phyloP scores from a whole-genome alignment of 805 yeast genomes.

The Yarrowia deformans region DNA sequence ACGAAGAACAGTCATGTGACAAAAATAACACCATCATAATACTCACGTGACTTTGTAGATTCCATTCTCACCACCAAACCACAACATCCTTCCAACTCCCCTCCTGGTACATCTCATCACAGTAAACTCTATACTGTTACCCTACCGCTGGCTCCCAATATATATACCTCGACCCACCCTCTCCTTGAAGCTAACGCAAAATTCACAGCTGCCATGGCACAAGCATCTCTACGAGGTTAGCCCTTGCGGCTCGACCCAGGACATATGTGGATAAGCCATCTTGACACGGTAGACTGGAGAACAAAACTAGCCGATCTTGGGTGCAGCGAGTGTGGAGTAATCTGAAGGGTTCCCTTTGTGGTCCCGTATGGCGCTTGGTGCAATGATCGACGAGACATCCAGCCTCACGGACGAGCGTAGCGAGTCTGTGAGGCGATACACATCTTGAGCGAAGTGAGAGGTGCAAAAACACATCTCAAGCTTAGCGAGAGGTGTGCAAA shows the following conservation, averaged over 20 bases:
- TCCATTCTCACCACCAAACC: too few species aligned
- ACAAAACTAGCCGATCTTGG: conserved; percentile 62
- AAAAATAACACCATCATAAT: too few species aligned
- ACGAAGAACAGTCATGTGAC: background rate
- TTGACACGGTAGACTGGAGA: conserved; percentile 59
- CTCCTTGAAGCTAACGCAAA: conserved; percentile 48
- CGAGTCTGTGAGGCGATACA: background rate
- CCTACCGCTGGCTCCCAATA: conserved; percentile 7
- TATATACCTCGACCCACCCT: conserved; percentile 11
- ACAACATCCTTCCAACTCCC: too few species aligned
- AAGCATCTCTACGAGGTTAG: conserved; percentile 53
- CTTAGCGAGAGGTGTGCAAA: too few species aligned
- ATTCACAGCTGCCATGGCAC: conserved; percentile 46
- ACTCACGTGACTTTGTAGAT: too few species aligned
- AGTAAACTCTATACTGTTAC: conserved; percentile 7
- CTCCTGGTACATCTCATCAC: background rate
- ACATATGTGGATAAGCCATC: conserved; percentile 47
- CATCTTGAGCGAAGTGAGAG: background rate
- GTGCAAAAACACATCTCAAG: background rate
- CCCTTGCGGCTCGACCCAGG: conserved; percentile 51
- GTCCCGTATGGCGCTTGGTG: conserved; percentile 68
- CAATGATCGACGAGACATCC: conserved; percentile 62
- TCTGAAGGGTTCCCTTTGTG: conserved; percentile 69
- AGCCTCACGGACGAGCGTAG: background rate
- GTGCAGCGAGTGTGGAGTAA: conserved; percentile 62